These are phyloP conservation scores for Boletus smithii DNA, from an alignment of 1,284 basidiomycete genomes.

Conservation along the genomic window DNA sequence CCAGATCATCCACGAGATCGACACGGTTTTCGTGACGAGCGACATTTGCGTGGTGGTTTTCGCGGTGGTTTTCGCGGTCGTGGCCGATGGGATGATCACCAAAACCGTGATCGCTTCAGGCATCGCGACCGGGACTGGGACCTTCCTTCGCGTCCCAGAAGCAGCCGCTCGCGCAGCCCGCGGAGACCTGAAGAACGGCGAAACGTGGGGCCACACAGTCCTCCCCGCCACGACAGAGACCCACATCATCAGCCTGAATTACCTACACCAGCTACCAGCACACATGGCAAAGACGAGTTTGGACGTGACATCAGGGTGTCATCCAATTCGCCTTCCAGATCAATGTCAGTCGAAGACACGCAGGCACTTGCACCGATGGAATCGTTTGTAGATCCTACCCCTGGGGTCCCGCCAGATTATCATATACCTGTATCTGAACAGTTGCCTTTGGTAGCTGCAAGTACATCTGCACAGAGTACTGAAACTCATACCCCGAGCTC, in stretches of 20 bases:
- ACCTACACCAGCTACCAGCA: constrained; percentile 25
- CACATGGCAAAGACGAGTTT: constrained; percentile 69
- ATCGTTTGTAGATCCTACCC: constrained; percentile 38
- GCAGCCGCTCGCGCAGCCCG: constrained; percentile 71
- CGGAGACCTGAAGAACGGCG: constrained; percentile 49
- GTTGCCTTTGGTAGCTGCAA: constrained; percentile 48
- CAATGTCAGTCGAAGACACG: constrained; percentile 34
- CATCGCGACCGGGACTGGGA: constrained; percentile 47
- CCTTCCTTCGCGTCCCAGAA: constrained; percentile 41
- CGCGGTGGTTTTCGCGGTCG: constrained; percentile 39
- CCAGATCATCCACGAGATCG: constrained; percentile 47
- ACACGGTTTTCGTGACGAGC: constrained; percentile 46
- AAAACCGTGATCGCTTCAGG: constrained; percentile 44
- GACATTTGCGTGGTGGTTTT: constrained; percentile 40
- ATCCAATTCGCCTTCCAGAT: constrained; percentile 34
- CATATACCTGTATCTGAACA: constrained; percentile 48
- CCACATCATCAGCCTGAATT: constrained; percentile 21
- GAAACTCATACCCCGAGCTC: constrained; percentile 37
- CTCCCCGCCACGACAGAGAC: constrained; percentile 42
- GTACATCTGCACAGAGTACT: constrained; percentile 46
- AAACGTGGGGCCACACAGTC: constrained; percentile 55
- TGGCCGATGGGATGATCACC: constrained; percentile 41
- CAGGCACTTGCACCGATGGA: constrained; percentile 33
- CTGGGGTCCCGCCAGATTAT: constrained; percentile 40
- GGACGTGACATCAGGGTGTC: constrained; percentile 68